These are phyloP conservation scores for Davidsoniella eucalypti DNA, from an alignment of 2,329 filamentous ascomycete species.

Conservation along the genomic window DNA sequence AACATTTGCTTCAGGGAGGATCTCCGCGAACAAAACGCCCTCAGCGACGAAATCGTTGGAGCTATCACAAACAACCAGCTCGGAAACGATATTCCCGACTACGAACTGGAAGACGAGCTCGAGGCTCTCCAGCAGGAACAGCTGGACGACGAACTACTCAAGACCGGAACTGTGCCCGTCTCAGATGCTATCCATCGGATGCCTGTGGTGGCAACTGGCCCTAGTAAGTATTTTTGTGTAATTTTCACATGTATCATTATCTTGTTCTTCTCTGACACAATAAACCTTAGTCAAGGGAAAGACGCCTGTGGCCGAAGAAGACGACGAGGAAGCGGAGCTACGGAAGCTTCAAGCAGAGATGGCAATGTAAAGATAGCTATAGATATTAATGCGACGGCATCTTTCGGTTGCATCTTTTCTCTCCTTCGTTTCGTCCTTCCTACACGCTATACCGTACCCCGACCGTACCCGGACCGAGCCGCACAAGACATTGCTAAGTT, in stretches of 20 bases:
- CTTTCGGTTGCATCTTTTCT: background rate
- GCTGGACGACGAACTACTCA: constrained; percentile 85
- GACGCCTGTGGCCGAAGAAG: constrained; percentile 37
- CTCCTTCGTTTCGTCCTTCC: background rate
- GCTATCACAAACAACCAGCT: constrained; percentile 60
- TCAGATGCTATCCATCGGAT: constrained; percentile 60
- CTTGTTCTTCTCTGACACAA: background rate
- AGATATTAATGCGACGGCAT: background rate
- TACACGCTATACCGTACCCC: background rate
- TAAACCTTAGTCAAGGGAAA: constrained; percentile 32
- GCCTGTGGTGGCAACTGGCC: constrained; percentile 57
- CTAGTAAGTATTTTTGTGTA: constrained; percentile 43
- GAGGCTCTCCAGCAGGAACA: constrained; percentile 79
- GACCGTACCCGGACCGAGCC: background rate
- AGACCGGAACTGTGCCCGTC: constrained; percentile 71
- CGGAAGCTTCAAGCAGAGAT: constrained; percentile 90
- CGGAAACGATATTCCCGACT: constrained; percentile 62
- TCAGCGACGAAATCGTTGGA: constrained; percentile 82
- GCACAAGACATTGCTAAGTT: background rate
- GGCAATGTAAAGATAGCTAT: constrained; percentile 54
- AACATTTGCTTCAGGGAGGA: constrained; percentile 47
- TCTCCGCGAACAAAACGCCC: constrained; percentile 76
- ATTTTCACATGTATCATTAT: background rate
- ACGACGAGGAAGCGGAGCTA: constrained; percentile 92
- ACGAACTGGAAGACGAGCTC: constrained; percentile 71